These are phyloP conservation scores for Escallonia herrerae DNA, from an alignment of 129 eudicot genomes.

Conservation along the genomic window DNA sequence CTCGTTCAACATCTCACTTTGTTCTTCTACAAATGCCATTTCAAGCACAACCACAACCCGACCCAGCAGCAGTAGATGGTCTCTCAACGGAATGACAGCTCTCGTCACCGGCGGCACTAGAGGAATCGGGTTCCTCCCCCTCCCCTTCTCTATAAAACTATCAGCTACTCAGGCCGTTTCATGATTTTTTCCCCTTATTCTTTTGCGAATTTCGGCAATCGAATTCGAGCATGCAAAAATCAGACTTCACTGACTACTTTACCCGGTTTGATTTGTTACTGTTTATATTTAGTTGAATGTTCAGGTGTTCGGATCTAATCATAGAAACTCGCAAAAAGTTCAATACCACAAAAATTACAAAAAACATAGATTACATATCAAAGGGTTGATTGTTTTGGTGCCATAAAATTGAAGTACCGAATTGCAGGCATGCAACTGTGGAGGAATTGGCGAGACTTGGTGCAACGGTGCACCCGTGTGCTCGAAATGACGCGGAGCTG, in stretches of 20 bases:
- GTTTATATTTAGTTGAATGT: no score
- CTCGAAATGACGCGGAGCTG: conserved; percentile 52
- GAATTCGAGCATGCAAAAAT: no score
- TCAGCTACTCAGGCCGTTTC: neutral
- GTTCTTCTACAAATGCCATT: conserved; percentile 3
- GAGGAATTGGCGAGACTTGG: conserved; percentile 73
- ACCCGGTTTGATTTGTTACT: no score
- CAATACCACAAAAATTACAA: no score
- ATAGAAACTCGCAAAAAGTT: no score
- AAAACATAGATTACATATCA: no score
- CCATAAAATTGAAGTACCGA: no score
- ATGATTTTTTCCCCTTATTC: neutral
- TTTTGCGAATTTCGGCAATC: neutral
- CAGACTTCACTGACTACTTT: no score
- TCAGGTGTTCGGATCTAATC: no score
- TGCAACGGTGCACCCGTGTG: conserved; percentile 60
- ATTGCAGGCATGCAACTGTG: conserved; percentile 51
- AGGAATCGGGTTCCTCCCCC: conserved; percentile 83
- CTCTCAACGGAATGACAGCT: conserved; percentile 62
- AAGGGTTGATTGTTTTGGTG: no score
- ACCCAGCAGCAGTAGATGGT: conserved; percentile 58
- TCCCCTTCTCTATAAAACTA: neutral
- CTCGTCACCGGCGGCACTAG: conserved; percentile 82
- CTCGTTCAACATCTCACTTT: conserved; percentile 16
- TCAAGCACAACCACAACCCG: neutral